Evolutionary conservation across 345 rosid genomes (phyloP), one percentile per base, ranked within the genome.

Genomic region (Eucalyptus globulus): DNA sequence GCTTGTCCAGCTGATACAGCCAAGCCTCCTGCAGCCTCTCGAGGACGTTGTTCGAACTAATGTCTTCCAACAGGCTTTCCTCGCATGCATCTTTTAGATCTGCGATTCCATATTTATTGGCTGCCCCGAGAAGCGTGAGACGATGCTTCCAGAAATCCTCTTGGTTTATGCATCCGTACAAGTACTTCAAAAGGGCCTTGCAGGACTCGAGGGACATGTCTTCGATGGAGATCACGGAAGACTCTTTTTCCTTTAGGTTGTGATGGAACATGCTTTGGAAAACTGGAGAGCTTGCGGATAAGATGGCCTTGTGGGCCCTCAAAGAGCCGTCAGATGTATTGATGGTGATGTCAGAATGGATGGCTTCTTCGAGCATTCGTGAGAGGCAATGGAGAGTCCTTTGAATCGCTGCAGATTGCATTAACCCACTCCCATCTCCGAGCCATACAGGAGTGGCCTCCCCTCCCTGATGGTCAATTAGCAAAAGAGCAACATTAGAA

Each of bases 141-240:
- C 99, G 87, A 93, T 97, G 99, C 94, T 95, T 95, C 99, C 98
- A 95, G 92, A 97, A 97, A n/a, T 95, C 96, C 89, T 94, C 96
- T 90, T 95, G 96, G 40, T 94, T 93, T 89, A 97, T 94, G 91
- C 92, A 95, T 49, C 99, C 99, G 67, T 97, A 97, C 90, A 97
- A 89, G 94, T 95, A 96, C 89, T 94, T 92, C n/a, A 97, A 92
- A 21, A 97, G 95, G 89, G 96, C 95, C 92, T 87, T 92, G 94
- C 99, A 97, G 85, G 98, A 94, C 87, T 96, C 99, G 34, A 91
- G 90, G 4, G 97, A 94, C 98, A 97, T 96, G 93, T 97, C 99
- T 54, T 95, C 94, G 50, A 96, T 97, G 93, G 89, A 89, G 89
- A 97, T 96, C 27, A 93, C 94, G 88, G 99, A 97, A 7, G 97